phyloP scores from a whole-genome alignment of 2,329 filamentous ascomycete genomes.

The Parasarocladium wereldwijsianum region DNA sequence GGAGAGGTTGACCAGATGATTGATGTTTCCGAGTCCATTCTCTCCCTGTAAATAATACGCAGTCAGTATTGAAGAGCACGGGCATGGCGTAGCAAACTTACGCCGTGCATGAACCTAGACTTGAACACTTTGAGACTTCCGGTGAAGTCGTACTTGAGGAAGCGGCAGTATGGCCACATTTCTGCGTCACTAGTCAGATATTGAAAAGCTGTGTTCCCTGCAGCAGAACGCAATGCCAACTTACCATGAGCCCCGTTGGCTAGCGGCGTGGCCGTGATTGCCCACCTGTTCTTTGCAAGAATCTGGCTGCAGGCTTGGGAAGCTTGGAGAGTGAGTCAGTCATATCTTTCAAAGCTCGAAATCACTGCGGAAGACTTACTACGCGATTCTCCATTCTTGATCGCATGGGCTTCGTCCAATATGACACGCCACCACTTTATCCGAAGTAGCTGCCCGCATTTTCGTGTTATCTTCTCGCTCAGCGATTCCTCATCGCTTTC shows the following conservation, averaged over 20 bases:
- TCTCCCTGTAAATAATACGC: not conserved
- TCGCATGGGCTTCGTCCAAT: constrained; percentile 40
- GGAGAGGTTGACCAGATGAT: not conserved
- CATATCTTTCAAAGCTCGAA: not conserved
- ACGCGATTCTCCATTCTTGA: constrained; percentile 30
- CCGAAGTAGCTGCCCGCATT: constrained; percentile 18
- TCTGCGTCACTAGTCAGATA: constrained; percentile 14
- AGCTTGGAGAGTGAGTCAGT: constrained; percentile 6
- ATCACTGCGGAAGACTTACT: constrained; percentile 12
- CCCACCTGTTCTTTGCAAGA: constrained; percentile 17
- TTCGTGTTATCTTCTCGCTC: constrained; percentile 21
- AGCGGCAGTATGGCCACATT: constrained; percentile 19
- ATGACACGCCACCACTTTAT: constrained; percentile 34
- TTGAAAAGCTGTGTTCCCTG: no score
- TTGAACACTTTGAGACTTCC: constrained; percentile 6
- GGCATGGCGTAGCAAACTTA: constrained; percentile 4
- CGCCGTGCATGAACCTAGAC: constrained; percentile 8
- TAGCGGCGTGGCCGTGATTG: constrained; percentile 20
- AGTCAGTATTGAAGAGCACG: not conserved
- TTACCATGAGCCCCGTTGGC: constrained; percentile 17
- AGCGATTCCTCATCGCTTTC: constrained; percentile 8
- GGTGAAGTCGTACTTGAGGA: constrained; percentile 12
- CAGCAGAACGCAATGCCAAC: not conserved
- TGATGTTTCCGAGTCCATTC: not conserved
- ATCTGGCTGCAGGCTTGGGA: constrained; percentile 12